Evolutionary conservation across 306 rosid species (phyloP).

Genomic region (Ammopiptanthus mongolicus): DNA sequence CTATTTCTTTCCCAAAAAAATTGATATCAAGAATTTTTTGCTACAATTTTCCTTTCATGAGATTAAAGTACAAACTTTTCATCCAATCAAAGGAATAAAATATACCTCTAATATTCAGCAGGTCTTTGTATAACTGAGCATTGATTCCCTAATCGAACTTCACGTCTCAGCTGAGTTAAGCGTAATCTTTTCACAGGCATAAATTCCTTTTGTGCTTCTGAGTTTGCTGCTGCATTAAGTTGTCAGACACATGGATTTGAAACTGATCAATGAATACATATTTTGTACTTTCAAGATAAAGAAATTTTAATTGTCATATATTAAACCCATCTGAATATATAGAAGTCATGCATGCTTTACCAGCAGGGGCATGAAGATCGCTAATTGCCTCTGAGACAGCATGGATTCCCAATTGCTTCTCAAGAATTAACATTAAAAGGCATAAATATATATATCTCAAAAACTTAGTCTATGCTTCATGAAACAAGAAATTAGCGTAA

Average conservation of each 20-base stretch:
- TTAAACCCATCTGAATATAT: background rate
- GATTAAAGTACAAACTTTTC: background rate
- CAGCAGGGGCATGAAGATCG: background rate
- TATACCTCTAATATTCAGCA: constrained; percentile 23
- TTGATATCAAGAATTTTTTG: background rate
- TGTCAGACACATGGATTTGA: constrained; percentile 9
- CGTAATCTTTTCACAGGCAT: constrained; percentile 14
- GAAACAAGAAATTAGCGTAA: background rate
- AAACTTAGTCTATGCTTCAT: background rate
- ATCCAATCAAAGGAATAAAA: background rate
- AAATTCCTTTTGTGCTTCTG: constrained; percentile 1
- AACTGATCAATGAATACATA: background rate
- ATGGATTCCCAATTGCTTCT: background rate
- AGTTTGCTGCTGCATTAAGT: constrained; percentile 8
- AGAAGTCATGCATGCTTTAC: background rate
- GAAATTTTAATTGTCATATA: background rate
- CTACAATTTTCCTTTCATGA: background rate
- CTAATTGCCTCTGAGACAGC: background rate
- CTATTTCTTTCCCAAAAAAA: background rate
- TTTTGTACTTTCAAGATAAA: background rate
- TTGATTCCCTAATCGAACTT: constrained; percentile 24
- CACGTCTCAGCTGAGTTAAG: constrained; percentile 27
- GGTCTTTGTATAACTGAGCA: constrained; percentile 5
- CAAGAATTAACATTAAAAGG: background rate
- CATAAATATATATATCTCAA: background rate